Evolutionary conservation across 2,329 filamentous ascomycete genomes (phyloP).

Genomic region (Aureobasidium sp.): DNA sequence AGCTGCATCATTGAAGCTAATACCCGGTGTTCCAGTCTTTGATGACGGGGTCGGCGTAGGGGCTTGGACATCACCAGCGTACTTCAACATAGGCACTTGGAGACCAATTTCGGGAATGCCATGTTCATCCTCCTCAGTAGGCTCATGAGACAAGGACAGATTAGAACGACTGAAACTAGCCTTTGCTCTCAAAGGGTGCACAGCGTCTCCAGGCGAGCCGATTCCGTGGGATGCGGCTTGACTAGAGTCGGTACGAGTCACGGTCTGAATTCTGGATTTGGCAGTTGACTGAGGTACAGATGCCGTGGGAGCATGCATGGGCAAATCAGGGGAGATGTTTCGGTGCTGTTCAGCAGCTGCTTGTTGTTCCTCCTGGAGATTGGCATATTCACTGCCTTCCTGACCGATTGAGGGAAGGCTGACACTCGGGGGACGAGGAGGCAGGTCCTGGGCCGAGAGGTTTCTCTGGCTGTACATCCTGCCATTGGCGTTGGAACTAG

Average conservation of each 20-base stretch:
- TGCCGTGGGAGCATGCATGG: conserved; percentile 82
- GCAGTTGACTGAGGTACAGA: conserved; percentile 75
- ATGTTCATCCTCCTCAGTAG: conserved; percentile 61
- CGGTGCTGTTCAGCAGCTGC: conserved; percentile 63
- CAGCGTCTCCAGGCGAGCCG: conserved; percentile 52
- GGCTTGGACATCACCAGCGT: conserved; percentile 92
- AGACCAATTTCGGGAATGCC: conserved; percentile 90
- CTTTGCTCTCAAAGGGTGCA: conserved; percentile 55
- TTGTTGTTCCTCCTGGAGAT: conserved; percentile 39
- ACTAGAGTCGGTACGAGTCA: conserved; percentile 87
- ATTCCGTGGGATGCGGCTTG: conserved; percentile 79
- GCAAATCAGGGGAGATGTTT: conserved; percentile 70
- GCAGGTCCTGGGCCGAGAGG: conserved; percentile 39
- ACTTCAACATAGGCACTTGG: conserved; percentile 86
- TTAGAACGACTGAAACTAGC: conserved; percentile 47
- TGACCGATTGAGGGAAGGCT: conserved; percentile 78
- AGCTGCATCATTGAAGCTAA: conserved; percentile 49
- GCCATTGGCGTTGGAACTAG: conserved; percentile 33
- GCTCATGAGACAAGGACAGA: conserved; percentile 45
- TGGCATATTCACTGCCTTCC: conserved; percentile 83
- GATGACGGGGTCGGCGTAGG: conserved; percentile 65
- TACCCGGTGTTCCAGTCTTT: conserved; percentile 34
- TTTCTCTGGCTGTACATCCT: conserved; percentile 24
- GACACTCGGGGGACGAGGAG: conserved; percentile 70
- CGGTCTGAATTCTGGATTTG: conserved; percentile 71